Conservation (phyloP, 306 rosid species). For the Ziziphus jujuba region DNA sequence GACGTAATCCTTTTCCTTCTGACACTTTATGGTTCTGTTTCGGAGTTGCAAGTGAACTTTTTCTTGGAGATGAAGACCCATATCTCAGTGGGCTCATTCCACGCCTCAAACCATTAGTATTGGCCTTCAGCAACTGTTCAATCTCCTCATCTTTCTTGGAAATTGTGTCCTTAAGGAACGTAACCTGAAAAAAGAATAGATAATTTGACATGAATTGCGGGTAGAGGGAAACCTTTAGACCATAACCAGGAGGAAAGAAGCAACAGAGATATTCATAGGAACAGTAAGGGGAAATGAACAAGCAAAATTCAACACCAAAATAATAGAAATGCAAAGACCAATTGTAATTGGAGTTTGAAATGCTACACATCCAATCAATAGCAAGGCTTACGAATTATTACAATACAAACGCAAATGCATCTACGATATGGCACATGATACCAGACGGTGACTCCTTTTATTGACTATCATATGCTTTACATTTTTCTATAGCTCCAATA, state of each 20-base stretch:
- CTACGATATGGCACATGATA: no score
- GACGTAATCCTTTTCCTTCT: constrained; percentile 42
- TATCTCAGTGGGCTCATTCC: constrained; percentile 47
- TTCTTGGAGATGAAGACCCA: constrained; percentile 70
- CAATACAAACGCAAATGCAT: no score
- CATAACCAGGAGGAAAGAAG: not conserved
- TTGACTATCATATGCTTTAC: no score
- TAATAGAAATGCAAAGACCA: no score
- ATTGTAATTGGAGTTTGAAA: no score
- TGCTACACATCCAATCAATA: no score
- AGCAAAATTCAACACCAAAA: no score
- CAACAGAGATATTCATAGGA: not conserved
- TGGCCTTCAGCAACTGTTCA: constrained; percentile 63
- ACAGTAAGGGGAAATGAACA: not conserved
- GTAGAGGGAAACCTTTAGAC: not conserved
- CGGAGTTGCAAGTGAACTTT: constrained; percentile 56
- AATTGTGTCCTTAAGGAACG: constrained; percentile 67
- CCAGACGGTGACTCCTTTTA: no score
- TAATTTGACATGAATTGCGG: constrained; percentile 23
- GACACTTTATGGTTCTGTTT: constrained; percentile 39
- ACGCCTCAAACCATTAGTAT: constrained; percentile 49
- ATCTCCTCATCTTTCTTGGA: constrained; percentile 83
- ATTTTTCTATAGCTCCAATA: no score
- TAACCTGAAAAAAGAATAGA: constrained; percentile 54
- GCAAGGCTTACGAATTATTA: no score